phyloP scores from a whole-genome alignment of 2,329 filamentous ascomycete species.

The Lachnellula occidentalis region DNA sequence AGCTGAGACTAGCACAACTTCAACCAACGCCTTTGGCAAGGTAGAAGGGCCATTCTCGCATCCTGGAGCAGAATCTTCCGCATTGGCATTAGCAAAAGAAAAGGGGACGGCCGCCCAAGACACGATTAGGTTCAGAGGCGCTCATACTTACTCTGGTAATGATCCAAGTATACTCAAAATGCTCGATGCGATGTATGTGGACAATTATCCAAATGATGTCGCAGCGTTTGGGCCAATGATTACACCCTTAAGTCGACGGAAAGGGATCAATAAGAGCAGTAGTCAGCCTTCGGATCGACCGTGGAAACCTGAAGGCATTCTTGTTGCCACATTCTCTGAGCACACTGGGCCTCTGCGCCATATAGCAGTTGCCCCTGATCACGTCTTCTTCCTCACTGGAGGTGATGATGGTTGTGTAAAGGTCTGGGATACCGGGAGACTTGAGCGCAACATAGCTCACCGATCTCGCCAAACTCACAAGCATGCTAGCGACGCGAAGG shows the following conservation, averaged over 20 bases:
- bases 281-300: conserved; percentile 42
- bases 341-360: conserved; percentile 79
- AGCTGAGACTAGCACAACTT: conserved; percentile 60
- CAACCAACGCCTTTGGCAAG: conserved; percentile 58
- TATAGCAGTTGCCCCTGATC: conserved; percentile 78
- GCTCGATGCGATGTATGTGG: conserved; percentile 79
- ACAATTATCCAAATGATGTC: conserved; percentile 62
- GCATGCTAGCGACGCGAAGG: conserved; percentile 64
- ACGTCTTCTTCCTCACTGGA: conserved; percentile 89
- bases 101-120: conserved; percentile 32
- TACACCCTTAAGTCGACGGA: conserved; percentile 57
- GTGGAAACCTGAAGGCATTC: conserved; percentile 78
- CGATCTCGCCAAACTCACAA: conserved; percentile 81
- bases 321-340: conserved; percentile 86
- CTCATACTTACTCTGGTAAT: conserved; percentile 82
- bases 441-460: conserved; percentile 88
- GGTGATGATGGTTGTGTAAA: conserved; percentile 88
- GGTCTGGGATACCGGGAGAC: conserved; percentile 83
- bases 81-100: conserved; percentile 33
- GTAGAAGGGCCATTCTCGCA: conserved; percentile 46
- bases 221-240: conserved; percentile 75
- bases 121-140: conserved; percentile 49
- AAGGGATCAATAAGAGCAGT: conserved; percentile 36
- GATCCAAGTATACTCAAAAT: conserved; percentile 63
- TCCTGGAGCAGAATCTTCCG: conserved; percentile 30